Evolutionary conservation across 2,329 filamentous ascomycete species (phyloP), one percentile per base, ranked within the genome.

Genomic region (Apiospora hydei): DNA sequence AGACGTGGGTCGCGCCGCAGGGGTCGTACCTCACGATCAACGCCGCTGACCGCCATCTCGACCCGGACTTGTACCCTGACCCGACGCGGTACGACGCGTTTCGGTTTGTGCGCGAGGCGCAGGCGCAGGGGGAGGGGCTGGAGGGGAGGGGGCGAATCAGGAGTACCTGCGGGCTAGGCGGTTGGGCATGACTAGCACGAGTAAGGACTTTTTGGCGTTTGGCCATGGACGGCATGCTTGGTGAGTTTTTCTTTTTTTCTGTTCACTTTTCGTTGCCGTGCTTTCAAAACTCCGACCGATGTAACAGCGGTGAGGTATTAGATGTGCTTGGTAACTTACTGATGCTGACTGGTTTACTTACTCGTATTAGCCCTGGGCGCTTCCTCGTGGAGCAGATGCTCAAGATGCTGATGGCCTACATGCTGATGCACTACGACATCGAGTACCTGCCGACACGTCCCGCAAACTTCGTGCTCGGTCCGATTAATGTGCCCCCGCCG

Each of bases 331-430:
- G 16, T 47, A 21, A 47, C 44, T 47, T 21, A 18, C 44, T 21
- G 16, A 47, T 21, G 16, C 16, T 47, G 16, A 47, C 21, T 21
- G 14, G 44, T 21, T 21, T 16, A n/a, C n/a, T 6, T 16, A 1
- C 16, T 21, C 16, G 16, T 3, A 46, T 16, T 16, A 67, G 64
- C 18, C 64, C 64, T 41, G 64, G 64, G 1, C 64, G 64, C 38
- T 67, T 67, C 11, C 64, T 67, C 41, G 64, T 67, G 6, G 64
- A 67, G 64, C 64, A 67, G 41, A 67, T 67, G 64, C 64, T 67
- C 41, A 67, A 67, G 64, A 67, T 67, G 64, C 43, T 67, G 8
- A 67, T 67, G 64, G 64, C 64, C 11, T 47, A 67, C 64, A 67
- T 67, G 64, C 41, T 67, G 41, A 46, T 67, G 38, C 64, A 67